Base-by-base conservation (phyloP, 495 filamentous ascomycete genomes). In the Pyrenula massariospora region DNA sequence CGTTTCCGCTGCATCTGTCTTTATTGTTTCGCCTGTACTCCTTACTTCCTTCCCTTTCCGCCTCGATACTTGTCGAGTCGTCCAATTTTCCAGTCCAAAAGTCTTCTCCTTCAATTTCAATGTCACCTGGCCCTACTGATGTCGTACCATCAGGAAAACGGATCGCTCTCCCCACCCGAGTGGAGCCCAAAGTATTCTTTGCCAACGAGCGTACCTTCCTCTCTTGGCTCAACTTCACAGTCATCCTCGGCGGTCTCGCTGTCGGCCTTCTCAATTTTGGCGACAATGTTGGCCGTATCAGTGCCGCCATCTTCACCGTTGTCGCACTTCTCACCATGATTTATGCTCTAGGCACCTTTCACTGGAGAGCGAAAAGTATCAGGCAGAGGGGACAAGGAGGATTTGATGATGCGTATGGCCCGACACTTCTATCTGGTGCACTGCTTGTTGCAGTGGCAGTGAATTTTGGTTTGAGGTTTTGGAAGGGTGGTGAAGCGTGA, bases 141-240 rank as follows among this genome's bases (percentile, higher is more conserved):
- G 20, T 5, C 8, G 19, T 10, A 10, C 50, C 20, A 5, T 19
- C 61, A 90, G 91, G 91, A 78, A 99, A 99, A 70, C 90, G 93
- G 62, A 99, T 99, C 69, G 91, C 94, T 59, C 89, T 99, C 59
- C 93, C 93, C 55, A 95, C 91, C 48, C 91, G 93, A 59, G 91
- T 99, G 70, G 93, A 99, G 69, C 93, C 93, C 47, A 99, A 99
- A 72, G 93, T 98, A 74, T 99, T 97, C 84, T 99, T 99, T 79
- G 93, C 93, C 70, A 97, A 97, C 77, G 93, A 99, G 77, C 91
- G 93, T 54, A 99, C 93, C 48, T 99, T 97, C 66, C 84, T 99
- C 64, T 93, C 88, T 66, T 99, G 94, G 94, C 87, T 99, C 62
- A 97, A 97, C 77, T 97, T 97, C 80, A 93, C 88, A 66, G 92